These are phyloP conservation scores for Microbotryum silenes-acaulis DNA, from an alignment of 1,284 basidiomycete genomes.

Conservation along the genomic window DNA sequence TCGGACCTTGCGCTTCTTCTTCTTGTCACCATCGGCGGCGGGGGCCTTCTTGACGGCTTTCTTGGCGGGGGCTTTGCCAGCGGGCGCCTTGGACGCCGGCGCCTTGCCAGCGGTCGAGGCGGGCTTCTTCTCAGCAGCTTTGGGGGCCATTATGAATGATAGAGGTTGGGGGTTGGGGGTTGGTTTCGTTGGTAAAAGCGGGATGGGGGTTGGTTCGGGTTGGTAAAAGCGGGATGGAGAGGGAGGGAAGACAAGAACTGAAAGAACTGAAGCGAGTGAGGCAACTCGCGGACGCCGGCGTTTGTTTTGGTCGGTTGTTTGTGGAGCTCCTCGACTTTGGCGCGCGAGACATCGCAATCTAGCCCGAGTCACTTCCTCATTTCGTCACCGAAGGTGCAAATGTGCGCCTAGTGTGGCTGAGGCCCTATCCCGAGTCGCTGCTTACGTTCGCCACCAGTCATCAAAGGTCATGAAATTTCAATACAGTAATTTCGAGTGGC, in stretches of 20 bases:
- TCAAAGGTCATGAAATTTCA: too few species aligned
- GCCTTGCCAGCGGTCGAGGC: slow-evolving; percentile 39
- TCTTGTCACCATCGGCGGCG: slow-evolving; percentile 64
- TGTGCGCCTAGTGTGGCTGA: too few species aligned
- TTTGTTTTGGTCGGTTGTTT: too few species aligned
- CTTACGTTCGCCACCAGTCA: too few species aligned
- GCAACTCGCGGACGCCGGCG: too few species aligned
- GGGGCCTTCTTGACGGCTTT: slow-evolving; percentile 39
- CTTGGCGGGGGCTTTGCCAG: slow-evolving; percentile 73
- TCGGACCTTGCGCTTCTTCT: slow-evolving; percentile 73
- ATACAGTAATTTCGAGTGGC: too few species aligned
- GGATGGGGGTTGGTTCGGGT: slow-evolving; percentile 22
- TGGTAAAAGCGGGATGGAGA: background rate
- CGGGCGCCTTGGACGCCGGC: slow-evolving; percentile 65
- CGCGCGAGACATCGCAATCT: too few species aligned
- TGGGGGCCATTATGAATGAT: slow-evolving; percentile 45
- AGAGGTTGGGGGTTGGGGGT: slow-evolving; percentile 37
- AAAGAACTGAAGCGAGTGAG: background rate
- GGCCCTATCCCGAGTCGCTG: too few species aligned
- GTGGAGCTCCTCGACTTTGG: too few species aligned
- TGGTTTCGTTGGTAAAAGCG: slow-evolving; percentile 32
- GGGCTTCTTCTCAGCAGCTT: slow-evolving; percentile 44
- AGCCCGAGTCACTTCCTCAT: too few species aligned
- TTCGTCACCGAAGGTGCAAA: too few species aligned
- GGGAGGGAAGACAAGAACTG: slow-evolving; percentile 1